Base-by-base conservation (phyloP, 306 rosid species). In the Leucaena leucocephala region DNA sequence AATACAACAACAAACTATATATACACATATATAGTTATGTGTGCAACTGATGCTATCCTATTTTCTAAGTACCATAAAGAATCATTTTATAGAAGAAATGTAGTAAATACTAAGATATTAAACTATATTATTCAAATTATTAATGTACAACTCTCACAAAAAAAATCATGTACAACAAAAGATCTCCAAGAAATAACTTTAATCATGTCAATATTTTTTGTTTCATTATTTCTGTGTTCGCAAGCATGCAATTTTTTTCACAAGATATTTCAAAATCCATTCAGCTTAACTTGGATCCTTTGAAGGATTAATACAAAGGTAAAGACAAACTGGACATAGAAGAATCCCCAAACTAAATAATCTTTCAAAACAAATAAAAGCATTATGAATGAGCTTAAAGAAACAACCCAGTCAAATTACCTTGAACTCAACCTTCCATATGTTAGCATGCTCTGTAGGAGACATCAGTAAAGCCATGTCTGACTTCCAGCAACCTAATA, bases 401-500 rank as follows among this genome's bases (percentile, higher is more conserved):
- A 34, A 63, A 66, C 50, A 74, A 76, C 61, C 38, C 22, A 11
- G 46, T 33, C 52, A 54, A 78, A 69, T 64, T 85, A 95, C 99
- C 99, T 86, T 74, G 79, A 87, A 78, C 77, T 93, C 93, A 82
- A 92, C 94, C 84, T 86, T 91, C 99, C 99, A 96, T 85, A 88
- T 71, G 85, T 93, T 90, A 27, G 77, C 77, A 69, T 91, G 90
- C 75, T 89, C 93, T 2, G 86, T 82, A 64, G 91, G 94, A 77
- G 92, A 93, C 98, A 96, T 83, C 69, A 82, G 87, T 33, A 88
- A 44, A 71, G 99, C 97, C 86, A 83, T 86, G 76, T 85, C 87
- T 34, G 94, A 97, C 63, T 93, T 89, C 98, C 99, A 96, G 85
- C 92, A 87, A 79, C 99, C 99, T 68, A 96, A 89, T 67, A 79